A percentile compares a stretch with the other conserved stretches of the same genome.
Conservation (phyloP, 140 eudicot species). For the Flaveria floridana region DNA sequence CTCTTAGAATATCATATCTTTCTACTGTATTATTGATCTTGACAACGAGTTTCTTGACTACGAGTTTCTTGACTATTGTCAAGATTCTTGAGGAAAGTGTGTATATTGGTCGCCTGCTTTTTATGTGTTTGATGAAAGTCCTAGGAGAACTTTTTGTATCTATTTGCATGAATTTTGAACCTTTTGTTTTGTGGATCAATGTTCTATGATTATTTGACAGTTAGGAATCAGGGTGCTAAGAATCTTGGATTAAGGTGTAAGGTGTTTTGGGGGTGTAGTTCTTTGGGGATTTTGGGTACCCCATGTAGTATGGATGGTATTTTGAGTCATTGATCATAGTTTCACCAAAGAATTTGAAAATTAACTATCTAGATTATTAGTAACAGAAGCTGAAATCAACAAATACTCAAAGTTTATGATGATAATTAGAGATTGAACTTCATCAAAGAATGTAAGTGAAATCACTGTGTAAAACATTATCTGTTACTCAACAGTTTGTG, state of each 20-base stretch:
- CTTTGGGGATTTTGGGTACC: too few relatives aligned
- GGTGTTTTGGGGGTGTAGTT: too few relatives aligned
- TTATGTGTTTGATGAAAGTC: slow-evolving; percentile 19
- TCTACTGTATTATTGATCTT: not conserved
- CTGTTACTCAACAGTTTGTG: not conserved
- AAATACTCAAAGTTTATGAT: too few relatives aligned
- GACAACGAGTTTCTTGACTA: not conserved
- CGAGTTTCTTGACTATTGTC: not conserved
- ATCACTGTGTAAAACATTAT: not conserved
- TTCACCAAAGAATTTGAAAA: too few relatives aligned
- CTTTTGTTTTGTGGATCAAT: not conserved
- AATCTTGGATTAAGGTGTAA: not conserved
- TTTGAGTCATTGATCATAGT: too few relatives aligned
- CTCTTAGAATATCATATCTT: not conserved
- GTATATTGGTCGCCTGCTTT: not conserved
- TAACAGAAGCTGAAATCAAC: too few relatives aligned
- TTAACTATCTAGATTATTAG: too few relatives aligned
- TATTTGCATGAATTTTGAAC: not conserved
- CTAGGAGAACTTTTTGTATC: not conserved
- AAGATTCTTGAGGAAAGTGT: not conserved
- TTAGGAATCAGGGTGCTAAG: too few relatives aligned
- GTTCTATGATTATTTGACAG: not conserved
- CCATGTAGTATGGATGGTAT: too few relatives aligned
- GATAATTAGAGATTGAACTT: too few relatives aligned
- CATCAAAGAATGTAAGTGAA: too few relatives aligned